Evolutionary conservation across 2,329 filamentous ascomycete genomes (phyloP).

Genomic region (Fusarium globosum): DNA sequence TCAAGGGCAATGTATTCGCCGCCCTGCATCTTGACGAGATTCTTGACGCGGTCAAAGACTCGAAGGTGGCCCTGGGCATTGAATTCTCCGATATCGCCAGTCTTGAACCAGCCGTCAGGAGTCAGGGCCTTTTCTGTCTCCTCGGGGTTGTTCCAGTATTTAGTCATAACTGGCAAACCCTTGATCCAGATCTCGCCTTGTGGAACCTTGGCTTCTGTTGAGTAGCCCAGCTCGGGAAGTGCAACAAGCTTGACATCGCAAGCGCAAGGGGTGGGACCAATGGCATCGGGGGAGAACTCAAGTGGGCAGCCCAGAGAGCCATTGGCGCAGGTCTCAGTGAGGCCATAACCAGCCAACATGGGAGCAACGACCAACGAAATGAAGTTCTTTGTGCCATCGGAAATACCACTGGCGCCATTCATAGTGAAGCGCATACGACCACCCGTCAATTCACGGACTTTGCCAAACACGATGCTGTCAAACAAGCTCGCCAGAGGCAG

Average conservation of each 20-base stretch:
- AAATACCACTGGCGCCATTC: constrained; percentile 93
- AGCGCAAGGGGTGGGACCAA: constrained; percentile 81
- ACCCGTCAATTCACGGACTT: constrained; percentile 90
- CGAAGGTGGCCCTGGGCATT: constrained; percentile 81
- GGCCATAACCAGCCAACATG: constrained; percentile 93
- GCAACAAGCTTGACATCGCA: constrained; percentile 94
- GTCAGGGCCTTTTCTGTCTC: constrained; percentile 85
- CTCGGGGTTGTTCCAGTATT: constrained; percentile 87
- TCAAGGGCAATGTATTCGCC: constrained; percentile 98
- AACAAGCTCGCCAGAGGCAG: constrained; percentile 76
- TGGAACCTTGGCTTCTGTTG: constrained; percentile 76
- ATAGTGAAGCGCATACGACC: constrained; percentile 89
- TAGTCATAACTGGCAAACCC: constrained; percentile 77
- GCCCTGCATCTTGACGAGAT: constrained; percentile 93
- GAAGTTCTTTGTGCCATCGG: constrained; percentile 88
- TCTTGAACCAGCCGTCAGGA: constrained; percentile 94
- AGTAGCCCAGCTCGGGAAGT: constrained; percentile 89
- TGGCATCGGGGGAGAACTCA: constrained; percentile 80
- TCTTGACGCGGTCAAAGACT: constrained; percentile 98
- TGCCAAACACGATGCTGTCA: constrained; percentile 88
- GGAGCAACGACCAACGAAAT: constrained; percentile 92
- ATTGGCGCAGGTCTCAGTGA: constrained; percentile 92
- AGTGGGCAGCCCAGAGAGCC: constrained; percentile 85
- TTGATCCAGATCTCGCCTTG: constrained; percentile 95
- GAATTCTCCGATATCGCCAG: constrained; percentile 94